A percentile compares a stretch with the other conserved stretches of the same genome.
phyloP scores from a whole-genome alignment of 2,329 filamentous ascomycete species.

The Decorospora gaudefroyi region DNA sequence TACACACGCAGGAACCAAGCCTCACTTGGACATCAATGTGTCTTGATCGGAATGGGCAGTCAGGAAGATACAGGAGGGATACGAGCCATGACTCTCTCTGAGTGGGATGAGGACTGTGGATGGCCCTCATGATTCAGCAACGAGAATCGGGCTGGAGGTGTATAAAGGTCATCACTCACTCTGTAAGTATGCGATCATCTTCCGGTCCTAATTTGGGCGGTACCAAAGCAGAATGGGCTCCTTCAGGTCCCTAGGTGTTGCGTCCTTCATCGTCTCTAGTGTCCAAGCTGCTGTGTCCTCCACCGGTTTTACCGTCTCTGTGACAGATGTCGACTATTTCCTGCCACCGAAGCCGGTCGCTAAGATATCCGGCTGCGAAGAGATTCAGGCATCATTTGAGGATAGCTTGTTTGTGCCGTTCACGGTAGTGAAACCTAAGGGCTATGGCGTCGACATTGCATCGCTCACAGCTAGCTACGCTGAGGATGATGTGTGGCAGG shows the following conservation, averaged over 20 bases:
- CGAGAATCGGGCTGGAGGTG: background rate
- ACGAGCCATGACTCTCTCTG: conserved; percentile 2
- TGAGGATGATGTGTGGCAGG: conserved; percentile 51
- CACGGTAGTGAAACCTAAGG: conserved; percentile 44
- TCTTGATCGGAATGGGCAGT: background rate
- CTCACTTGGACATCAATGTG: background rate
- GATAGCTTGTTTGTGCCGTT: conserved; percentile 44
- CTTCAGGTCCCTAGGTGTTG: conserved; percentile 5
- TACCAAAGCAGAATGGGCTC: conserved; percentile 16
- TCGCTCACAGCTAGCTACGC: conserved; percentile 36
- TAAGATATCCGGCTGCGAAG: conserved; percentile 32
- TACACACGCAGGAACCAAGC: background rate
- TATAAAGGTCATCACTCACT: conserved; percentile 2
- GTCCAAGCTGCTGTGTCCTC: conserved; percentile 31
- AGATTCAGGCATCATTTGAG: conserved; percentile 24
- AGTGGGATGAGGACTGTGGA: background rate
- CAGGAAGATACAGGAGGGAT: background rate
- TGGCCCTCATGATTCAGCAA: background rate
- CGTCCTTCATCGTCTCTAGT: conserved; percentile 8
- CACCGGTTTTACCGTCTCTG: conserved; percentile 49
- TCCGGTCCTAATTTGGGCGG: background rate
- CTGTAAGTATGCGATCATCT: background rate
- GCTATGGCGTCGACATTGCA: background rate
- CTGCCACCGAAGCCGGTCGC: conserved; percentile 46
- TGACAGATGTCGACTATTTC: conserved; percentile 50